Evolutionary conservation across 2,329 filamentous ascomycete species (phyloP).

Genomic region (Thermoascus crustaceus): DNA sequence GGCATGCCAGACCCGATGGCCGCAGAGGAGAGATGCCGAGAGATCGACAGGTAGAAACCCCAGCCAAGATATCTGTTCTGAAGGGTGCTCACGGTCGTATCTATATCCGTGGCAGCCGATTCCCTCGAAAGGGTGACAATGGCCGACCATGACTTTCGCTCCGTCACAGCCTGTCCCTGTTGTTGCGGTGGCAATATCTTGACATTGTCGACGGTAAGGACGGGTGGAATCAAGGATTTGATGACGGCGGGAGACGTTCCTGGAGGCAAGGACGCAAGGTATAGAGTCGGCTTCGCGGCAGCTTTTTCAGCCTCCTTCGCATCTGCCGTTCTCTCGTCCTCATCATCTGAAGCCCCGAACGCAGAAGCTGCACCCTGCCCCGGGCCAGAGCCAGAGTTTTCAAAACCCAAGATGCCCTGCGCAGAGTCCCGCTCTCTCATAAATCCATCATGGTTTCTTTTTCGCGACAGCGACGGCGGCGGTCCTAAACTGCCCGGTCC

Average conservation of each 20-base stretch:
- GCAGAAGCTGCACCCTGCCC: constrained; percentile 30
- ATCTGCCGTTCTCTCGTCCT: constrained; percentile 34
- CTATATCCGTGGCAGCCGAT: constrained; percentile 74
- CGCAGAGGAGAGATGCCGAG: constrained; percentile 73
- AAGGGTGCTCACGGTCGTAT: constrained; percentile 65
- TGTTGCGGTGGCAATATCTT: constrained; percentile 60
- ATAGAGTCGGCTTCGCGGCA: constrained; percentile 47
- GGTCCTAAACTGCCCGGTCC: constrained; percentile 43
- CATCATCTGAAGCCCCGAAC: constrained; percentile 37
- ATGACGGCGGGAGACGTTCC: constrained; percentile 43
- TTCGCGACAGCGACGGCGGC: constrained; percentile 32
- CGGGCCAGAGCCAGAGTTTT: constrained; percentile 22
- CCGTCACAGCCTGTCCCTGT: constrained; percentile 39
- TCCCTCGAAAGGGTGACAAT: constrained; percentile 75
- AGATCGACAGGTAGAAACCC: constrained; percentile 72
- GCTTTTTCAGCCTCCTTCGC: constrained; percentile 38
- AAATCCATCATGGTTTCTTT: constrained; percentile 37
- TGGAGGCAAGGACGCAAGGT: constrained; percentile 47
- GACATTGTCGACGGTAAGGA: constrained; percentile 62
- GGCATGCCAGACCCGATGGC: constrained; percentile 51
- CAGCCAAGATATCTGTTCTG: constrained; percentile 80
- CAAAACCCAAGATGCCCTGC: constrained; percentile 34
- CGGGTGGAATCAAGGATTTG: constrained; percentile 43
- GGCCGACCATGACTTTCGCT: constrained; percentile 65
- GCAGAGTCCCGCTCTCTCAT: constrained; percentile 32